Evolutionary conservation across 129 eudicot species (phyloP), one percentile per base, ranked within the genome.

Genomic region (Apium graveolens): DNA sequence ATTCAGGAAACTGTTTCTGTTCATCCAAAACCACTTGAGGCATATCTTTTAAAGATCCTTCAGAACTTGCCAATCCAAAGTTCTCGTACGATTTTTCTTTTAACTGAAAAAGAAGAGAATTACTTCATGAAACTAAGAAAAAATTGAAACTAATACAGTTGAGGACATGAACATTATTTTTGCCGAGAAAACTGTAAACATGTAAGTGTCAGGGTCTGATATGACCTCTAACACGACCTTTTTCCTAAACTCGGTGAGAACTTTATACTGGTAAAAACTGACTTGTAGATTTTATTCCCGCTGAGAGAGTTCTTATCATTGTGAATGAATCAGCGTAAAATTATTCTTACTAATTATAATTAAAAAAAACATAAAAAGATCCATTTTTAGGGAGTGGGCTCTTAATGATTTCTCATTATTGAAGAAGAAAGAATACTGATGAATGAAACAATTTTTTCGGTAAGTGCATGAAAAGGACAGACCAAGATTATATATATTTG

Each of bases 21-120:
- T 84, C 95, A 79, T 83, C 86, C 41, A 89, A 81, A 74, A 39
- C 82, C 74, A 82, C 86, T 71, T 81, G 80, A 24, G 73, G 72
- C 62, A 73, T 44, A 79, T 82, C 92, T 86, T 83, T 89, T 14
- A 84, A 81, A 75, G 90, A 57, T 29, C 70, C 83, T 82, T 92
- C 97, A 45, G 90, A 70, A 81, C 78, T 85, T 75, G 84, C 51
- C 68, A 79, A 51, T 75, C 87, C 85, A 18, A 62, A 38, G 88
- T 63, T 83, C 75, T 90, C 91, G 72, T 84, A 79, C 65, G 89
- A 53, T 96, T 96, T 96, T 38, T 76, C 97, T 85, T 92, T 92
- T 73, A 93, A 79, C 97, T 96, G 86, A 9, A 55, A 80, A 79
- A 74, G 29, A 69, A 49, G 71, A 73, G 7, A 68, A 48, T 21